These are phyloP conservation scores for Escovopsis sp. DNA, from an alignment of 2,329 filamentous ascomycete genomes.

Conservation along the genomic window DNA sequence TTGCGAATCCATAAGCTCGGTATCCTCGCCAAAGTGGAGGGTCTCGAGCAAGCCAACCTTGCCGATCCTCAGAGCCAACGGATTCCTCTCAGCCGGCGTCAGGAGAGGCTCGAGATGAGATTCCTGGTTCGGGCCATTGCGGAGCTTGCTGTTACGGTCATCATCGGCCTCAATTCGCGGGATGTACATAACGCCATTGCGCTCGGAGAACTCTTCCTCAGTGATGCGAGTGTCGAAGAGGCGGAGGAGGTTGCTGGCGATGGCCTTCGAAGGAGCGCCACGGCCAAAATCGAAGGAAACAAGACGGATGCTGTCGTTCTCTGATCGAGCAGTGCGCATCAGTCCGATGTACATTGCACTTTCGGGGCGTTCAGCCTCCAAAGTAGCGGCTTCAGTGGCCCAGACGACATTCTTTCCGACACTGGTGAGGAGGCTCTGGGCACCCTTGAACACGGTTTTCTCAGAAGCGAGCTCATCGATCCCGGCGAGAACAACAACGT, in stretches of 20 bases:
- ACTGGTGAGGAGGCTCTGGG: constrained; percentile 8
- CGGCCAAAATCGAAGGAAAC: constrained; percentile 8
- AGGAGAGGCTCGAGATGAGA: constrained; percentile 9
- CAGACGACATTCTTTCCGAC: constrained; percentile 10
- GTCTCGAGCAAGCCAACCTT: constrained; percentile 15
- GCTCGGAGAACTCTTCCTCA: constrained; percentile 12
- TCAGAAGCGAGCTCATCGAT: constrained; percentile 9
- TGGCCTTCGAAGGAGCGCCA: constrained; percentile 4
- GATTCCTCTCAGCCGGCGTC: constrained; percentile 3
- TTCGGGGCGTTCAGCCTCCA: constrained; percentile 7
- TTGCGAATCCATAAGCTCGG: constrained; percentile 4
- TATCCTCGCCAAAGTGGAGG: constrained; percentile 14
- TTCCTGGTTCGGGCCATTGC: constrained; percentile 12
- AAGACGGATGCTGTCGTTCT: constrained; percentile 8
- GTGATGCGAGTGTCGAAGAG: constrained; percentile 7
- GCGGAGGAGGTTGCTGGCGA: constrained; percentile 7
- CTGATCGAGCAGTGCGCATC: constrained; percentile 7
- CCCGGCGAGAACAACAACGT: constrained; percentile 10
- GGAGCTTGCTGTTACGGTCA: constrained; percentile 11
- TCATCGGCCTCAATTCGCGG: constrained; percentile 11
- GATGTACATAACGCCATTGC: constrained; percentile 10
- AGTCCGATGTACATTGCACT: constrained; percentile 8
- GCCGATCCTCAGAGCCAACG: constrained; percentile 9
- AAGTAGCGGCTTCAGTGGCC: constrained; percentile 6
- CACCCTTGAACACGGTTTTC: constrained; percentile 8